phyloP scores from a whole-genome alignment of 306 rosid species.

The Elaeagnus macrophylla region DNA sequence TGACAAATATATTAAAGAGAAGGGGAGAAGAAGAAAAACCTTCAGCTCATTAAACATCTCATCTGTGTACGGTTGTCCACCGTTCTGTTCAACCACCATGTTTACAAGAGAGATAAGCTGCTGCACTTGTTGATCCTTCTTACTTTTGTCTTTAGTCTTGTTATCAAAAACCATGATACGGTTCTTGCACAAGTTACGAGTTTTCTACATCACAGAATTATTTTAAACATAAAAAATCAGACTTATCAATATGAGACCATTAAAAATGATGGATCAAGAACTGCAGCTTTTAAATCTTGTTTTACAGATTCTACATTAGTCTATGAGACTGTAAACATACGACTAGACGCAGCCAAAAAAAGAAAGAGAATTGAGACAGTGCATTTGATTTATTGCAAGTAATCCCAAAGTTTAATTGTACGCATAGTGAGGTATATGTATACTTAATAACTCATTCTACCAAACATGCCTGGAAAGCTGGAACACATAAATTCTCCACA shows the following conservation, averaged over 20 bases:
- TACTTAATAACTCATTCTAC: too few species aligned
- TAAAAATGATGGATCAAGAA: not conserved
- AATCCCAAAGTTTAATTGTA: too few species aligned
- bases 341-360: too few species aligned
- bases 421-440: too few species aligned
- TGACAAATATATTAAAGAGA: not conserved
- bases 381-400: too few species aligned
- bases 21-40: constrained; percentile 27
- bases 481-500: not conserved
- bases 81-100: constrained; percentile 37
- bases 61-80: constrained; percentile 59
- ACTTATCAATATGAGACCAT: not conserved
- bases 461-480: too few species aligned
- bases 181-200: constrained; percentile 46
- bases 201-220: constrained; percentile 35
- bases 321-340: too few species aligned
- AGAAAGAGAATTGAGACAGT: too few species aligned
- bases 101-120: constrained; percentile 51
- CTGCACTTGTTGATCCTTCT: constrained; percentile 50
- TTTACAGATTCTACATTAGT: too few species aligned
- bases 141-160: constrained; percentile 61
- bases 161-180: constrained; percentile 76
- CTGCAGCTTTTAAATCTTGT: too few species aligned
- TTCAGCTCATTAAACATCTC: constrained; percentile 59
- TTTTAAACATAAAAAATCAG: constrained; percentile 1